Base-by-base conservation (phyloP, 176 grass and related monocot genomes). In the Canna indica region DNA sequence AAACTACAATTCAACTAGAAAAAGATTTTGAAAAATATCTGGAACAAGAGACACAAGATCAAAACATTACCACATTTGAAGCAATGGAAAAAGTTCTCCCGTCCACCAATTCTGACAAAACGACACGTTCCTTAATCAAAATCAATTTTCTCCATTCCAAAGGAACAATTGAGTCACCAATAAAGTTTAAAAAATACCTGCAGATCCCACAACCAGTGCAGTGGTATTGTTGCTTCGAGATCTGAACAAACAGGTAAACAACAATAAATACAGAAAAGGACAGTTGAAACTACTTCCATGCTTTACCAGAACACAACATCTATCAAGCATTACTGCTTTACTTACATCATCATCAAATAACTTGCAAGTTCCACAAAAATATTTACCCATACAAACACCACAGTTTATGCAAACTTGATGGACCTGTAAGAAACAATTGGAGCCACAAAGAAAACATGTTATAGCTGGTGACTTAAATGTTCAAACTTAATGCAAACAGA, bases 331-430 rank as follows among this genome's bases (percentile, higher is more conserved):
- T 12, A 66, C 35, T n/a, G 35, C 17, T 69, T 72, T 75, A 83
- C 85, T 82, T 41, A 87, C 94, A 88, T 99, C 94, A 85, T 97
- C 93, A 69, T 99, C 89, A 48, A 97, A 97, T 25, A 97, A 78
- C 46, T 97, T 97, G 94, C 94, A 97, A 54, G 73, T 78, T 75
- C 68, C 72, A 80, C 94, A 97, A 67, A 92, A 97, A 74, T 92
- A 97, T 67, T 81, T 85, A 16, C 81, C 94, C 94, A 97, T 93
- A 70, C 86, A 84, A 32, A 90, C 89, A 60, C 86, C 86, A 33
- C 94, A 97, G 30, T 65, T 97, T 26, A 90, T 38, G 38, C 94
- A 93, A 76, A 85, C 60, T 82, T 93, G 86, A 58, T 11, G 80
- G 39, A 87, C 94, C 94, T 97, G 78, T 28, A 28, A 87, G 3